These are phyloP conservation scores for Aurantiochytrium sp. DNA, from an alignment of 108 stramenopile genomes.

Conservation along the genomic window DNA sequence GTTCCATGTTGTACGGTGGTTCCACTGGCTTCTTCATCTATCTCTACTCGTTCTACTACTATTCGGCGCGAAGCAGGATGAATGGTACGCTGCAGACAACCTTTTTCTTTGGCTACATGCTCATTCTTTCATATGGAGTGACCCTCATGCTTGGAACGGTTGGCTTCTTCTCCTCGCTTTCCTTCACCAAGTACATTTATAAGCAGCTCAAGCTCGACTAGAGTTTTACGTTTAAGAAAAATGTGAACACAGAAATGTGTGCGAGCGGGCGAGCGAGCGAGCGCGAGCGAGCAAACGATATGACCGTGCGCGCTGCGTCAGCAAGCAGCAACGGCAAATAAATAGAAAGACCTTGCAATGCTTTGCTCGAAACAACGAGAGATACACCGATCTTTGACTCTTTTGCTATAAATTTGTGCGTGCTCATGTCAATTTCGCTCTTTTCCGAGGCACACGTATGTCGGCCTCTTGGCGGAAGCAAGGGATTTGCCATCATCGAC, in stretches of 20 bases:
- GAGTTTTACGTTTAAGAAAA: neutral
- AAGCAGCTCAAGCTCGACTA: conserved; percentile 82
- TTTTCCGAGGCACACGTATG: too few species aligned
- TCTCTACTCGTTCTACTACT: conserved; percentile 89
- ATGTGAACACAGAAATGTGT: neutral
- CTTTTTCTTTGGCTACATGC: conserved; percentile 98
- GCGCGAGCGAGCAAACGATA: too few species aligned
- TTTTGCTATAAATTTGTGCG: too few species aligned
- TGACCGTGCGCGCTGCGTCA: too few species aligned
- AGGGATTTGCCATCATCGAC: too few species aligned
- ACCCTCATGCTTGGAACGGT: conserved; percentile 90
- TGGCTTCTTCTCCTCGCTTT: conserved; percentile 80
- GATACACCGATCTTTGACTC: too few species aligned
- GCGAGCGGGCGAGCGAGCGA: neutral
- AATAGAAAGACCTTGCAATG: too few species aligned
- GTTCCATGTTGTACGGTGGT: conserved; percentile 81
- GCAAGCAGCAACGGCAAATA: too few species aligned
- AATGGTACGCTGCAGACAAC: conserved; percentile 78
- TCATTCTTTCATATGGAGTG: conserved; percentile 78
- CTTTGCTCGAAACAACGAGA: too few species aligned
- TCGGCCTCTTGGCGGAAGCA: too few species aligned
- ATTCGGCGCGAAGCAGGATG: conserved; percentile 86
- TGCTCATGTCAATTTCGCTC: too few species aligned
- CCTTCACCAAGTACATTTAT: conserved; percentile 91
- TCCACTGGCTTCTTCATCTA: conserved; percentile 91